A percentile compares a stretch with the other conserved stretches of the same genome.
phyloP scores from a whole-genome alignment of 306 rosid genomes.

The Fragaria nilgerrensis region DNA sequence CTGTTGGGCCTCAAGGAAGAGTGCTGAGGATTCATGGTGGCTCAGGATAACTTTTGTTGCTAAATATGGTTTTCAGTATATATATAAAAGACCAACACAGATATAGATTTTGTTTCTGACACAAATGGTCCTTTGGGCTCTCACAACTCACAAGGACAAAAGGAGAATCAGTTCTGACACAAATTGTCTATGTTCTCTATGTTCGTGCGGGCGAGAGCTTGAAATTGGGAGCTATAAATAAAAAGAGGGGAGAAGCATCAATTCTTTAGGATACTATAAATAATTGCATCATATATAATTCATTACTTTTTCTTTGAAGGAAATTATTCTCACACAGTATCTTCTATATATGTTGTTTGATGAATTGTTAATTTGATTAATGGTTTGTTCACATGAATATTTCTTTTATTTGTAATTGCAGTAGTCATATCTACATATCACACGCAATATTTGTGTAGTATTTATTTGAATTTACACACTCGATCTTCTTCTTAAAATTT shows the following conservation, averaged over 20 bases:
- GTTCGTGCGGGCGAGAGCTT: background rate
- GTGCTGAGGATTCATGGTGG: conserved; percentile 5
- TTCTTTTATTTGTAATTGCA: too few relatives aligned
- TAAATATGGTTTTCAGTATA: background rate
- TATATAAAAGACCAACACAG: background rate
- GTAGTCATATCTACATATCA: too few relatives aligned
- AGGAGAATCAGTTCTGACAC: conserved; percentile 27
- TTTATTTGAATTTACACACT: too few relatives aligned
- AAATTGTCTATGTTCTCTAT: background rate
- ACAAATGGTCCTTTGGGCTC: background rate
- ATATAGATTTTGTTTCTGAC: conserved; percentile 6
- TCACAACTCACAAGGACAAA: conserved; percentile 9
- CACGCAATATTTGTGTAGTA: too few relatives aligned
- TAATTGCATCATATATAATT: background rate
- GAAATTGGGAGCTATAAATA: conserved; percentile 12
- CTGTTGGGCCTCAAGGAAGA: background rate
- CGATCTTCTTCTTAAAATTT: too few relatives aligned
- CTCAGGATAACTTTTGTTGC: background rate
- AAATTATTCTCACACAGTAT: background rate
- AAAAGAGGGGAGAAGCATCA: background rate
- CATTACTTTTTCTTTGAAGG: background rate
- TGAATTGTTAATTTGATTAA: too few relatives aligned
- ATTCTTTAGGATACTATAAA: background rate
- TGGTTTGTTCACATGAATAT: too few relatives aligned
- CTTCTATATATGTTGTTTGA: background rate